A percentile compares a stretch with the other conserved stretches of the same genome.
Conservation (phyloP, 768 basidiomycete species). For the Leccinum obscurum region DNA sequence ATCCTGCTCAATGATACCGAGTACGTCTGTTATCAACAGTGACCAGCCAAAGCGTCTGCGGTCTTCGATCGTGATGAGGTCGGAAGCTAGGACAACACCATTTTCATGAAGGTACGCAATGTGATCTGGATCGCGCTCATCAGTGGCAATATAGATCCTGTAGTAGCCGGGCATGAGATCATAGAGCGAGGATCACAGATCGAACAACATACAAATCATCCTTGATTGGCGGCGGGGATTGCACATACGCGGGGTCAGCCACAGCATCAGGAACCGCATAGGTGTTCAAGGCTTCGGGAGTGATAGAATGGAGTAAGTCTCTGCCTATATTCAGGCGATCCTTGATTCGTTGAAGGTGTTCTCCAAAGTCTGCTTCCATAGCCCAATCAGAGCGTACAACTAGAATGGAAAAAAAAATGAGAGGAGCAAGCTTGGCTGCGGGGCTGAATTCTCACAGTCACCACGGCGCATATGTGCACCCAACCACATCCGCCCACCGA, state of each 20-base stretch:
- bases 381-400: conserved; percentile 37
- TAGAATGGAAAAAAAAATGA: conserved; percentile 3
- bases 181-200: background rate
- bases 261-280: conserved; percentile 24
- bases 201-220: conserved; percentile 21
- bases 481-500: conserved; percentile 41
- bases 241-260: conserved; percentile 20
- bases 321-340: conserved; percentile 23
- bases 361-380: conserved; percentile 37
- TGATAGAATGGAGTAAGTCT: conserved; percentile 19
- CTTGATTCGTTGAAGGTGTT: conserved; percentile 38
- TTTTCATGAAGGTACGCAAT: conserved; percentile 35
- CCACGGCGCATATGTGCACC: conserved; percentile 45
- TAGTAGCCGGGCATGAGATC: conserved; percentile 7
- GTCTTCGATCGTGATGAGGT: conserved; percentile 45
- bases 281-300: conserved; percentile 16
- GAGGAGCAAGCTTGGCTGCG: background rate
- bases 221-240: conserved; percentile 17
- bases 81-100: conserved; percentile 40
- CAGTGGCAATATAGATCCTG: conserved; percentile 40
- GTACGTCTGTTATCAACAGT: conserved; percentile 43
- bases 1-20: conserved; percentile 45
- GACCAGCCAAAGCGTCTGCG: conserved; percentile 44
- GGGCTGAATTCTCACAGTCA: conserved; percentile 34
- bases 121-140: conserved; percentile 41